A percentile compares a stretch with the other conserved stretches of the same genome.
phyloP scores from a whole-genome alignment of 192 early-diverging fungal genomes.

The Rhizoclosmatium globosum region DNA sequence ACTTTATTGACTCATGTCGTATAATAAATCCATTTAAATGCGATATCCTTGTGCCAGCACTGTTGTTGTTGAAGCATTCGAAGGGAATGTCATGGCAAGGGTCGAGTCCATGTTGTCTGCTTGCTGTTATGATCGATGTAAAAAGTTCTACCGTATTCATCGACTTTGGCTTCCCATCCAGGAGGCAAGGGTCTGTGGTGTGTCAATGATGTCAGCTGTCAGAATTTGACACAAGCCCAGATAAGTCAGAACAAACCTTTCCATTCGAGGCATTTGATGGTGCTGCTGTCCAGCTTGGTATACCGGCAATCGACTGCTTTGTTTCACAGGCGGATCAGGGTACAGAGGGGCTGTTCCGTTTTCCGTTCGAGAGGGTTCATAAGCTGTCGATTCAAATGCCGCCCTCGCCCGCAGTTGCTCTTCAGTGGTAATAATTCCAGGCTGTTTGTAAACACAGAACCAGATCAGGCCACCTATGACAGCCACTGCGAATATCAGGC shows the following conservation, averaged over 20 bases:
- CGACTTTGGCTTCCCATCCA: constrained; percentile 9
- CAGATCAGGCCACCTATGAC: neutral
- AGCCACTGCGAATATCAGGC: neutral
- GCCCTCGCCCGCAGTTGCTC: constrained; percentile 2
- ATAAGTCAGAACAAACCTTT: neutral
- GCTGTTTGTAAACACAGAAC: constrained; percentile 9
- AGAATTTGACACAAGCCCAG: too few species aligned
- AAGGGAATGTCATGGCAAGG: neutral
- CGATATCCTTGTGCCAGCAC: too few species aligned
- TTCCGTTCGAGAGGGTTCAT: too few species aligned
- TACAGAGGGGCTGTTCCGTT: neutral
- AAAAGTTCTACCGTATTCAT: neutral
- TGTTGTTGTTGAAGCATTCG: neutral
- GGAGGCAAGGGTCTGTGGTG: neutral
- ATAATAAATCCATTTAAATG: too few species aligned
- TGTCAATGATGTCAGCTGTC: too few species aligned
- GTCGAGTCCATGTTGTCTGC: neutral
- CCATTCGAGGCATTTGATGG: neutral
- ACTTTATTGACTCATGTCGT: too few species aligned
- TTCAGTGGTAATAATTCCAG: constrained; percentile 6
- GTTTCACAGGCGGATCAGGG: neutral
- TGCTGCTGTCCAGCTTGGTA: neutral
- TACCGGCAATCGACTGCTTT: neutral
- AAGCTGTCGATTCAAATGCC: neutral
- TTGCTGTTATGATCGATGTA: constrained; percentile 2